Percentiles rank a stretch among this genome's conserved stretches.
phyloP scores from a whole-genome alignment of 179 eudicot species.

The Silene noctiflora region DNA sequence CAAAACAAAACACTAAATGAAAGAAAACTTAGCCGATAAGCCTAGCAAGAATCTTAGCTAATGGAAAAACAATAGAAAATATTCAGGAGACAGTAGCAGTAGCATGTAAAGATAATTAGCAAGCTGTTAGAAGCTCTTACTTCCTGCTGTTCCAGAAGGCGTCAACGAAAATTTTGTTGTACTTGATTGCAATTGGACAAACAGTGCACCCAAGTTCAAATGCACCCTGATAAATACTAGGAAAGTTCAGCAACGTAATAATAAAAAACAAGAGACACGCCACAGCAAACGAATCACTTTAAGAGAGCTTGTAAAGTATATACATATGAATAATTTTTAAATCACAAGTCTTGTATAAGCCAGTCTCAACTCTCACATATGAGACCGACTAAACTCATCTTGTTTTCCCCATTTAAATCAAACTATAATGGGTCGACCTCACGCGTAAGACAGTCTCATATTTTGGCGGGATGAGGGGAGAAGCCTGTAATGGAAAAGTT shows the following conservation, averaged over 20 bases:
- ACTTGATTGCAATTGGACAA: slow-evolving; percentile 89
- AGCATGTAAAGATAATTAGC: neutral
- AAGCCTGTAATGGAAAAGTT: neutral
- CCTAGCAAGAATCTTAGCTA: neutral
- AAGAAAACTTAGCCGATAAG: slow-evolving; percentile 1
- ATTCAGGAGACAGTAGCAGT: neutral
- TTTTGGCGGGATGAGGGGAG: neutral
- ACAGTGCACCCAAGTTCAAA: slow-evolving; percentile 92
- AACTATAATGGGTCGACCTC: neutral
- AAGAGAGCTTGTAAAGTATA: neutral
- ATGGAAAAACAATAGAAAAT: neutral
- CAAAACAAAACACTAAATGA: too few relatives aligned
- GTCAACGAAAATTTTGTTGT: slow-evolving; percentile 91
- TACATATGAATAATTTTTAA: too few relatives aligned
- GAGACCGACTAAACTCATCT: neutral
- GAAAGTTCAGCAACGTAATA: neutral
- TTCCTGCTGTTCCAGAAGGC: slow-evolving; percentile 94
- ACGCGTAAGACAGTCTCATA: neutral
- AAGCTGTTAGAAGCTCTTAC: slow-evolving; percentile 43
- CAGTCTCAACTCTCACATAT: too few relatives aligned
- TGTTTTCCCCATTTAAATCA: neutral
- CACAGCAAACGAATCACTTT: slow-evolving; percentile 5
- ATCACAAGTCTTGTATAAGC: too few relatives aligned
- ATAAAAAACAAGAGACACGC: neutral
- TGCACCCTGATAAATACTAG: slow-evolving; percentile 55